Evolutionary conservation across 768 basidiomycete genomes (phyloP), one percentile per base, ranked within the genome.

Genomic region (Hygrocybe coccinea): DNA sequence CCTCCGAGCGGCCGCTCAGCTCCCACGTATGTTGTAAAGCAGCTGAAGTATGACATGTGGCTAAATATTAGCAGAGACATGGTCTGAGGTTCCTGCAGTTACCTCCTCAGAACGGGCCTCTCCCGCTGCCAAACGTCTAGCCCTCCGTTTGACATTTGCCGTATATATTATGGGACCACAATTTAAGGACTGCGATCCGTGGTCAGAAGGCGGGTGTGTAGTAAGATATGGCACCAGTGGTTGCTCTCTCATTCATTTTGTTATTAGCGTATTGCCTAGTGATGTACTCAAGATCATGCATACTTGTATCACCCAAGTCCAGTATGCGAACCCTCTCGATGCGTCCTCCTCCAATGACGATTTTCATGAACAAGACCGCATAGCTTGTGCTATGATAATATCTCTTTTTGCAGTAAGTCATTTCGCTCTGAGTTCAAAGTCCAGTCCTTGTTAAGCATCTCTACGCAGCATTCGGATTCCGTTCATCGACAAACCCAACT

Each of bases 1-100:
- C 53, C 64, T 88, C 29, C 74, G 76, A 38, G 86, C 85, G 38
- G 83, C 85, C 4, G 70, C 78, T 21, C 87, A 89, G 59, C 69
- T 91, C n/a, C 88, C 89, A 56, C 50, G 45, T 51, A 37, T 58
- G 36, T 54, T 56, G 33, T 50, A 51, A 9, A 38, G 6, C 37
- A 24, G 5, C 50, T 24, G 38, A 46, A 11, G 37, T 24, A 19
- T 8, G 22, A 50, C 14, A 52, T 7, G 19, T 43, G n/a, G 57
- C 60, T 69, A 36, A 46, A 38, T 54, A 2, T 54, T 33, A 33
- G 22, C 62, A 87, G 87, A 80, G 45, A 72, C 65, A 6, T 90
- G 82, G 85, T 55, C 68, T n/a, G 71, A 68, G 41, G 62, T 87
- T 24, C 63, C 74, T 8, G 64, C 62, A 12, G 65, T 78, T 7